These are phyloP conservation scores for Anthostomella pinea DNA, from an alignment of 2,329 filamentous ascomycete genomes.

Conservation along the genomic window DNA sequence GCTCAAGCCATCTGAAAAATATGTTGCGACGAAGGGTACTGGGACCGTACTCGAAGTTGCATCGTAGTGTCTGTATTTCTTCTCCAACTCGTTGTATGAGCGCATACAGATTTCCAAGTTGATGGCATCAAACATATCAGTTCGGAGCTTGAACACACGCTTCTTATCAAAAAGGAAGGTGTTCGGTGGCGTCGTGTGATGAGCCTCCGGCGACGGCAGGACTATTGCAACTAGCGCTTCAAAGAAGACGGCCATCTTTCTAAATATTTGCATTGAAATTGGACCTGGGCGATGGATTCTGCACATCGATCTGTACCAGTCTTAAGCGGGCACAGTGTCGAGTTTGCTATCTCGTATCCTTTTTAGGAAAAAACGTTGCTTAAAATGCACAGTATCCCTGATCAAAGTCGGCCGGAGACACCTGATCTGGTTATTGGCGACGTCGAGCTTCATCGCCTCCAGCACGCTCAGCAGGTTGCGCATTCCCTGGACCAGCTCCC, in stretches of 20 bases:
- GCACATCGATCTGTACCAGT: conserved; percentile 61
- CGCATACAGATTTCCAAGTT: conserved; percentile 64
- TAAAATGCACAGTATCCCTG: conserved; percentile 86
- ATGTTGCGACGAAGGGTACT: conserved; percentile 23
- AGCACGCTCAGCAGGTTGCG: conserved; percentile 78
- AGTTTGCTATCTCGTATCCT: conserved; percentile 67
- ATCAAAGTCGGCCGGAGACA: conserved; percentile 82
- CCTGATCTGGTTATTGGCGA: conserved; percentile 94
- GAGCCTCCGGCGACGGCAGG: conserved; percentile 48
- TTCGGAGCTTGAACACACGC: conserved; percentile 57
- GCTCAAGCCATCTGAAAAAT: conserved; percentile 26
- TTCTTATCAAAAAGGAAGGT: conserved; percentile 66
- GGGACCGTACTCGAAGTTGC: conserved; percentile 22
- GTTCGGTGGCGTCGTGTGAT: conserved; percentile 44
- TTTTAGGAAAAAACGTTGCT: conserved; percentile 80
- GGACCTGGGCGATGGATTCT: conserved; percentile 35
- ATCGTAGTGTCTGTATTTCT: conserved; percentile 38
- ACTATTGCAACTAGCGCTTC: conserved; percentile 54
- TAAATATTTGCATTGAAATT: conserved; percentile 45
- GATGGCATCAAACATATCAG: conserved; percentile 60
- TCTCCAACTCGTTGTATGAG: conserved; percentile 52
- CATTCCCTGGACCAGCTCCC: conserved; percentile 73
- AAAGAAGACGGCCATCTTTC: conserved; percentile 60
- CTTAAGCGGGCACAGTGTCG: conserved; percentile 54
- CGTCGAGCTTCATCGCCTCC: conserved; percentile 96